Evolutionary conservation across 768 basidiomycete species (phyloP), one percentile per base, ranked within the genome.

Genomic region (Austroboletus eburneus): DNA sequence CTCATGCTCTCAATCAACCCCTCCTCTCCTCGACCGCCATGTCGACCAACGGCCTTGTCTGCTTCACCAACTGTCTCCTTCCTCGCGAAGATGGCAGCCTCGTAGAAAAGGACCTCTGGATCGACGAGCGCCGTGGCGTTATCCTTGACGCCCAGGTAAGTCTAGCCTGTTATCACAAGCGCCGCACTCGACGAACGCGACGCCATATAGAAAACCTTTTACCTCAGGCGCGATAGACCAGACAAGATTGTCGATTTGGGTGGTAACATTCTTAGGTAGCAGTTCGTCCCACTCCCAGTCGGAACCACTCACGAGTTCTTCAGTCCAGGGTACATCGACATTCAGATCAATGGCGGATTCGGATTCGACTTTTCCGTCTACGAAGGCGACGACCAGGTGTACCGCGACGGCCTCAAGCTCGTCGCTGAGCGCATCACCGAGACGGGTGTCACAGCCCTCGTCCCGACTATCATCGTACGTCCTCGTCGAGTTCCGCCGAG

Each of bases 301-400:
- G 4, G 17, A 4, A 13, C 18, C 34, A 18, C 34, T 35, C 5
- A 35, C 34, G n/a, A 36, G 14, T 25, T 49, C 45, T 27, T 14
- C 54, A 91, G 88, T 62, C 91, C 91, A 3, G 91, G 91, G 13
- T 78, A 85, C 57, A 76, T 94, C 41, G 92, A 94, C 67, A 80
- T 86, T 16, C 92, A 95, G 58, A 83, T 95, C 51, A 94, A 95
- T 53, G 92, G 92, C 29, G 91, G 83, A 5, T 92, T 89, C 61
- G 82, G 84, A 24, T 87, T 91, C 59, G 89, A 91, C 64, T 91
- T 92, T 58, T 91, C 89, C 12, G 78, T 91, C 16, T 89, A 85
- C 55, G 81, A 87, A 29, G 79, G 77, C 22, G 75, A 84, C 58
- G 85, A 87, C 43, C 73, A 80, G 30, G 70, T 68, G 6, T 94